These are phyloP conservation scores for Rhinocladiella similis DNA, from an alignment of 2,329 filamentous ascomycete species.

Conservation along the genomic window DNA sequence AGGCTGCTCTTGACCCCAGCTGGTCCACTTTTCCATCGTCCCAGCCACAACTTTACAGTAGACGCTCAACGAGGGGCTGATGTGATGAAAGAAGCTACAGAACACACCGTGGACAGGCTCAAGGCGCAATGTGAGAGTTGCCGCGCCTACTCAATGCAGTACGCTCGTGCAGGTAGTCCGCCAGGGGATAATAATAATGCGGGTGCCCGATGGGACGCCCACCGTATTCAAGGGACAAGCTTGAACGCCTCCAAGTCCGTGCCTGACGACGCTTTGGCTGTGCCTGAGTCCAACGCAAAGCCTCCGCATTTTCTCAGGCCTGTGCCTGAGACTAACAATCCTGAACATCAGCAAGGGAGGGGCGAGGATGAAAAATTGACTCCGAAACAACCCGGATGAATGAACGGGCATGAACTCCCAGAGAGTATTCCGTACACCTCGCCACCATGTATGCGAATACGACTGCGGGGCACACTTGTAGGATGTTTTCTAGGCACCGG, in stretches of 20 bases:
- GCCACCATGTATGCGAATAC: not conserved
- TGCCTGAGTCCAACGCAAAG: not conserved
- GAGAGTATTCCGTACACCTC: too few species aligned
- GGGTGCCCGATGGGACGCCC: not conserved
- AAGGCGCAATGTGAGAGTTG: too few species aligned
- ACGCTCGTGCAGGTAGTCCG: too few species aligned
- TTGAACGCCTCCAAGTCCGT: not conserved
- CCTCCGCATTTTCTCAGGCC: not conserved
- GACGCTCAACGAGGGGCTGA: not conserved
- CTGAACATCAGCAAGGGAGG: not conserved
- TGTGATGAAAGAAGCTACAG: too few species aligned
- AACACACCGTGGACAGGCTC: too few species aligned
- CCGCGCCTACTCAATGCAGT: too few species aligned
- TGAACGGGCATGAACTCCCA: too few species aligned
- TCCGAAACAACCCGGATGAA: too few species aligned
- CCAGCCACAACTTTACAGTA: too few species aligned
- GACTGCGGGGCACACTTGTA: not conserved
- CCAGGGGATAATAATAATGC: not conserved
- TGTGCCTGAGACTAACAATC: not conserved
- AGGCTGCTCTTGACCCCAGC: too few species aligned
- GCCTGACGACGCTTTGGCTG: not conserved
- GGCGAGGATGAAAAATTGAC: not conserved
- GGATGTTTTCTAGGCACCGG: not conserved
- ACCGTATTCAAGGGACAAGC: not conserved
- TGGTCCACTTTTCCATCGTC: too few species aligned